These are phyloP conservation scores for Lasiodiplodia hormozganensis DNA, from an alignment of 2,329 filamentous ascomycete genomes.

Conservation along the genomic window DNA sequence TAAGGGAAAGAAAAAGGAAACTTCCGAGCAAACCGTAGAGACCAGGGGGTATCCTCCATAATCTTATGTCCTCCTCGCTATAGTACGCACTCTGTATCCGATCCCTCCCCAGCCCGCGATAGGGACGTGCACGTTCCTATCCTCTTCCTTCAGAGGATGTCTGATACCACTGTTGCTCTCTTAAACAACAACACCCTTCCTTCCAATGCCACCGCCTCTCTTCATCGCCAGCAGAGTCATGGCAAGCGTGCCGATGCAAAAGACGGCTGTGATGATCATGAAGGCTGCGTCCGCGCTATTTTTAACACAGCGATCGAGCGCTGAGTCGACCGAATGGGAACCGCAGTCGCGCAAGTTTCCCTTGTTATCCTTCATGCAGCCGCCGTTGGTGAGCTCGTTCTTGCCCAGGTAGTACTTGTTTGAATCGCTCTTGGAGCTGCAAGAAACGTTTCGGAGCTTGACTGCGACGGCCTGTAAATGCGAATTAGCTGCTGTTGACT, in stretches of 20 bases:
- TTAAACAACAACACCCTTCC: constrained; percentile 28
- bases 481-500: not conserved
- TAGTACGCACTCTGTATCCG: not conserved
- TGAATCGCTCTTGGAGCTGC: constrained; percentile 26
- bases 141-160: not conserved
- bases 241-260: constrained; percentile 5
- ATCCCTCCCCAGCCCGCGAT: not conserved
- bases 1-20: not conserved
- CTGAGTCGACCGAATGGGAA: not conserved
- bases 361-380: constrained; percentile 29
- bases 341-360: constrained; percentile 11
- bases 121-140: not conserved
- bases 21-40: not conserved
- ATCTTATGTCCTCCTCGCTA: not conserved
- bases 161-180: not conserved
- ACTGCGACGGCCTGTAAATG: constrained; percentile 33
- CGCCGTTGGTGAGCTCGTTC: constrained; percentile 34
- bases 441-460: constrained; percentile 32
- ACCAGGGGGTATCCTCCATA: not conserved
- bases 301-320: constrained; percentile 32
- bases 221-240: constrained; percentile 26
- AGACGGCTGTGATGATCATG: constrained; percentile 33
- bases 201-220: constrained; percentile 21
- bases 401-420: constrained; percentile 11
- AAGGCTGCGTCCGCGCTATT: constrained; percentile 36